phyloP scores from a whole-genome alignment of 2,329 filamentous ascomycete species.

The Leptosphaerulina australis region DNA sequence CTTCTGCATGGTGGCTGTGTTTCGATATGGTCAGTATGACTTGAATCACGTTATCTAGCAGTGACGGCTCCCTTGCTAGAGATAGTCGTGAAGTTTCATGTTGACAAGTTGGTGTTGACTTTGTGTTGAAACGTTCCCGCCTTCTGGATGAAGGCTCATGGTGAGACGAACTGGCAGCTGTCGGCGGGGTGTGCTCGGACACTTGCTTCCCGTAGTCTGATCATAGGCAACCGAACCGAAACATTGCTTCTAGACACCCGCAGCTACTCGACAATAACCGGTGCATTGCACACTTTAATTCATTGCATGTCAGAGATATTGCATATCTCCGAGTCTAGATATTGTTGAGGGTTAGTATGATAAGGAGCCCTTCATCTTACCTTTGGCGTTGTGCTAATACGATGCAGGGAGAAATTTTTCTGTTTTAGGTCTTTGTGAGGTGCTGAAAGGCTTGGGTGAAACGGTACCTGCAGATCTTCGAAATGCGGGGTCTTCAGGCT shows the following conservation, averaged over 20 bases:
- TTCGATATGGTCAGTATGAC: conserved; percentile 22
- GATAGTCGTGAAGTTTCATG: conserved; percentile 14
- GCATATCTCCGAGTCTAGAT: not conserved
- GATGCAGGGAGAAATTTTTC: not conserved
- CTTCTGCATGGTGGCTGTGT: conserved; percentile 25
- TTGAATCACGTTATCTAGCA: conserved; percentile 10
- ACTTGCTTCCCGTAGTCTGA: conserved; percentile 14
- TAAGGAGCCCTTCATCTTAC: not conserved
- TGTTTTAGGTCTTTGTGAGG: not conserved
- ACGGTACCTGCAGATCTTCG: conserved; percentile 45
- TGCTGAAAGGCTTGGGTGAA: conserved; percentile 26
- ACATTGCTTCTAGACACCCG: conserved; percentile 3
- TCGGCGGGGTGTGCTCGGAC: conserved; percentile 32
- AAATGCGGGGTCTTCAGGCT: conserved; percentile 30
- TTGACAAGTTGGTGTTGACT: conserved; percentile 17
- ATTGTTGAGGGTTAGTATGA: too few species aligned
- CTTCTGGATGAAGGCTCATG: conserved; percentile 22
- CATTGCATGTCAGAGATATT: not conserved
- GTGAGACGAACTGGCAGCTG: conserved; percentile 24
- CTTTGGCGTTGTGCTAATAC: not conserved
- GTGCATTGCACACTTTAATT: not conserved
- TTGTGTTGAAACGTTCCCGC: conserved; percentile 26
- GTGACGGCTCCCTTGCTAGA: conserved; percentile 19
- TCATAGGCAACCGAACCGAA: conserved; percentile 10
- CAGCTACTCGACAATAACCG: not conserved